Evolutionary conservation across 2,329 filamentous ascomycete species (phyloP).

Genomic region (Fusarium buxicola): DNA sequence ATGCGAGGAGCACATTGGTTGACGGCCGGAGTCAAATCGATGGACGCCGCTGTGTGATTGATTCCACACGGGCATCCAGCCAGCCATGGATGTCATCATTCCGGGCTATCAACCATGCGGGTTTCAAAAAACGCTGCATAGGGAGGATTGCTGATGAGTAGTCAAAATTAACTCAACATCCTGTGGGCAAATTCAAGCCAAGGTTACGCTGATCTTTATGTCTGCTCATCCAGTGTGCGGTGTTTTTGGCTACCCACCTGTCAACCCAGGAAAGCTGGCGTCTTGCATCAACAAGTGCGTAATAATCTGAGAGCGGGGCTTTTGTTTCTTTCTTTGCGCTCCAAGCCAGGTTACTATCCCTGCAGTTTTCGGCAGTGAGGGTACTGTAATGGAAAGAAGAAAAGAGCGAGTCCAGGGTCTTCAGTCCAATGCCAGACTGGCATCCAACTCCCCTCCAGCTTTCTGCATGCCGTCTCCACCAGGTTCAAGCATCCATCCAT

Average conservation of each 20-base stretch:
- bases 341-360: conserved; percentile 20
- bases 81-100: conserved; percentile 17
- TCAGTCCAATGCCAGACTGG: conserved; percentile 18
- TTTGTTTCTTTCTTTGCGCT: conserved; percentile 16
- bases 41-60: not conserved
- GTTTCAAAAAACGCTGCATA: too few species aligned
- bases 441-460: conserved; percentile 13
- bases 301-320: conserved; percentile 25
- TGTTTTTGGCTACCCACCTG: too few species aligned
- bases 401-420: conserved; percentile 8
- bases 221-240: too few species aligned
- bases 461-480: conserved; percentile 25
- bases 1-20: not conserved
- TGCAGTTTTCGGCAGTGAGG: conserved; percentile 25
- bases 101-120: conserved; percentile 2
- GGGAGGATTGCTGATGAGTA: too few species aligned
- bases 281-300: conserved; percentile 30
- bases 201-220: too few species aligned
- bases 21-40: not conserved
- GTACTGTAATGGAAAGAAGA: conserved; percentile 8
- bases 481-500: conserved; percentile 19
- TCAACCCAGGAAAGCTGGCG: conserved; percentile 6
- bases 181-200: too few species aligned
- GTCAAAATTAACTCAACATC: too few species aligned
- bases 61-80: conserved; percentile 16